These are phyloP conservation scores for Cytospora mali DNA, from an alignment of 2,329 filamentous ascomycete species.

Conservation along the genomic window DNA sequence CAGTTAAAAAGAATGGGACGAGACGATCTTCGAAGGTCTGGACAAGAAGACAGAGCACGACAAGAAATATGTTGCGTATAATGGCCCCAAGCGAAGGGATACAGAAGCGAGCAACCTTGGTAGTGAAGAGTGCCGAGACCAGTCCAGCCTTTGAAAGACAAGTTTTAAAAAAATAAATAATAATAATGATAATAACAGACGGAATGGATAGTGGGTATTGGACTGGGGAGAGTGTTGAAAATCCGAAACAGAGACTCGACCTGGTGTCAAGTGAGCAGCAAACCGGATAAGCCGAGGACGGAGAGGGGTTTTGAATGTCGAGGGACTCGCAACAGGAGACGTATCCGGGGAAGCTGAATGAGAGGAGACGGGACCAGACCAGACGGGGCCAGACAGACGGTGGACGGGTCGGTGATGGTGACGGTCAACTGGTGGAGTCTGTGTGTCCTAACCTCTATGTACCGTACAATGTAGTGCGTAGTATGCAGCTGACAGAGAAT, in stretches of 20 bases:
- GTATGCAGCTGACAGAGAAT: background rate
- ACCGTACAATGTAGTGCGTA: background rate
- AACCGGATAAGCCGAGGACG: conserved; percentile 21
- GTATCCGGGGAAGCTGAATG: conserved; percentile 13
- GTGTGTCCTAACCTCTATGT: conserved; percentile 9
- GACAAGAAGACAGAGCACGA: conserved; percentile 5
- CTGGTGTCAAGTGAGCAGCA: conserved; percentile 15
- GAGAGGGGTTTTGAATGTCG: conserved; percentile 17
- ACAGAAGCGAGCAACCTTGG: background rate
- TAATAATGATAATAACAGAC: conserved; percentile 6
- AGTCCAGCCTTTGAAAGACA: background rate
- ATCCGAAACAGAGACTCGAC: conserved; percentile 12
- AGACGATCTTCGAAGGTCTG: conserved; percentile 13
- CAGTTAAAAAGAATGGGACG: conserved; percentile 15
- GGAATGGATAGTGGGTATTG: conserved; percentile 14
- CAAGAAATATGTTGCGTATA: background rate
- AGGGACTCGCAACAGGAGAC: conserved; percentile 19
- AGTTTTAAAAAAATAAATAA: background rate
- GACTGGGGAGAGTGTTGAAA: conserved; percentile 13
- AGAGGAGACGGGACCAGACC: conserved; percentile 5
- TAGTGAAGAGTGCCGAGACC: background rate
- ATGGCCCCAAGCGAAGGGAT: background rate
- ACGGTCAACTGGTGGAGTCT: conserved; percentile 14
- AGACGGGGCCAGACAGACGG: conserved; percentile 8
- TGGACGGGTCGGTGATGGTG: conserved; percentile 1